Conservation (phyloP, 176 grass and related monocot species). For the Eleusine coracana region DNA sequence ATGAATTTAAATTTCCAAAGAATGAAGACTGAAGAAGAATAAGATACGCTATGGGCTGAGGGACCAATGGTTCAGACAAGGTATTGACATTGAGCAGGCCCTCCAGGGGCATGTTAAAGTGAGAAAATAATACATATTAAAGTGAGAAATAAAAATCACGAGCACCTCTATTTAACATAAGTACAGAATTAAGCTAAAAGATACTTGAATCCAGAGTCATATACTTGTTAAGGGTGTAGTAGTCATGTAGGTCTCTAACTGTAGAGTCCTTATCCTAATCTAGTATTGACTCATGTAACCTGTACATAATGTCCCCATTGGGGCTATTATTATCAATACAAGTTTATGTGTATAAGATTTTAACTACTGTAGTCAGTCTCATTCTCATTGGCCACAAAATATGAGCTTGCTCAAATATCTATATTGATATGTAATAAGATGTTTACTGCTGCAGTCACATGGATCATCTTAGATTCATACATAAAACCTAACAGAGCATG, state of each 20-base stretch:
- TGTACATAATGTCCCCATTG: no score
- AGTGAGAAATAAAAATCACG: not conserved
- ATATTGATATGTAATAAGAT: not conserved
- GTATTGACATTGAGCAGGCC: not conserved
- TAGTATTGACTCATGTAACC: no score
- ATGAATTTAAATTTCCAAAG: constrained; percentile 20
- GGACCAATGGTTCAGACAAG: constrained; percentile 1
- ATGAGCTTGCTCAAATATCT: not conserved
- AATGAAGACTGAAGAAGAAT: not conserved
- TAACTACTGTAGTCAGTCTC: not conserved
- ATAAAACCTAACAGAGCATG: not conserved
- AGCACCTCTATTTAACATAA: constrained; percentile 17
- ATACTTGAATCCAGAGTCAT: not conserved
- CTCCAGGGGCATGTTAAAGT: constrained; percentile 18
- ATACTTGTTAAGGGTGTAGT: not conserved
- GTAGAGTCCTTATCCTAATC: no score
- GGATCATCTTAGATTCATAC: not conserved
- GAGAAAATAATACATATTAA: not conserved
- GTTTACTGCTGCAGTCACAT: not conserved
- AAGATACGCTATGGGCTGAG: not conserved
- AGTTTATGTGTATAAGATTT: not conserved
- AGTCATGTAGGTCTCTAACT: no score
- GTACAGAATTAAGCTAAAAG: not conserved
- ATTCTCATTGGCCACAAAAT: not conserved
- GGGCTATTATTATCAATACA: not conserved